These are phyloP conservation scores for Syncephalastrum monosporum DNA, from an alignment of 371 early-diverging fungal species.

Conservation along the genomic window DNA sequence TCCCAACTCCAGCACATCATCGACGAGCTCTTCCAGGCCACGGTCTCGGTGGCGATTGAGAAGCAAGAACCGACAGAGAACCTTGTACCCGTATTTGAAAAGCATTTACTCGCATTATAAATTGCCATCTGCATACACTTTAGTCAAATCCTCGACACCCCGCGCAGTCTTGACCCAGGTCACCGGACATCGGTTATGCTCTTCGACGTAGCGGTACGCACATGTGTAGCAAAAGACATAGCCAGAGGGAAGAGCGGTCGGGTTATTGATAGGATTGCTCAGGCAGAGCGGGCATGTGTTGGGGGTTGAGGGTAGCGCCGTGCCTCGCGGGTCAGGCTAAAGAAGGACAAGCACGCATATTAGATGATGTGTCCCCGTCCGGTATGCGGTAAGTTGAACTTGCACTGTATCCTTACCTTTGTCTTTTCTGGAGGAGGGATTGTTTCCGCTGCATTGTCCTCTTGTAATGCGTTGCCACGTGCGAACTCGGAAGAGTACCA, in stretches of 20 bases:
- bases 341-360: not conserved
- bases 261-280: conserved; percentile 70
- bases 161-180: conserved; percentile 52
- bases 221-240: conserved; percentile 88
- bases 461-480: conserved; percentile 36
- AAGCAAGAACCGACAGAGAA: conserved; percentile 17
- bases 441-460: conserved; percentile 23
- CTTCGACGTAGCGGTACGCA: conserved; percentile 66
- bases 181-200: conserved; percentile 70
- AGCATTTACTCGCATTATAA: conserved; percentile 31
- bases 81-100: conserved; percentile 41
- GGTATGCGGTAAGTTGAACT: not conserved
- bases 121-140: conserved; percentile 57
- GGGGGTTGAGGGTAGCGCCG: conserved; percentile 65
- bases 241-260: conserved; percentile 80
- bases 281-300: conserved; percentile 83
- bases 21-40: conserved; percentile 61
- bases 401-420: conserved; percentile 35
- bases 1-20: conserved; percentile 52
- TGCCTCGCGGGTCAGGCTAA: conserved; percentile 78
- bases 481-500: conserved; percentile 85
- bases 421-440: conserved; percentile 68
- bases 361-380: not conserved
- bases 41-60: conserved; percentile 43
- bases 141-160: conserved; percentile 50